Percentiles rank a stretch among this genome's conserved stretches.
Evolutionary conservation across 805 yeast genomes (phyloP).

Genomic region (Cyberlindnera euphorbiae): DNA sequence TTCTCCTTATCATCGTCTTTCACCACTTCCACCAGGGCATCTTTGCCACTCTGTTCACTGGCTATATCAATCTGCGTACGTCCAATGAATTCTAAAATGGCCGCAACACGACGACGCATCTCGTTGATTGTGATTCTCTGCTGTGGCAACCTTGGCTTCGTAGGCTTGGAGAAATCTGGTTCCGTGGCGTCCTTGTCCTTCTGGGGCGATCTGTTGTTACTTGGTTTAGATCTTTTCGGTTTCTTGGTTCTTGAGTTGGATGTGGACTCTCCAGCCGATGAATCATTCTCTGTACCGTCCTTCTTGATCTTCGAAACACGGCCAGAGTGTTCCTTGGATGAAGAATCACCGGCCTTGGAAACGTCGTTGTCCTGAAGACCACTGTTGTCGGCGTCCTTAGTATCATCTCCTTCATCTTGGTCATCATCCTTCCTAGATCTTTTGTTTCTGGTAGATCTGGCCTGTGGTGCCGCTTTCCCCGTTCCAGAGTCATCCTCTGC

Average conservation of each 20-base stretch:
- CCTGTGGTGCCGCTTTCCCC: slow-evolving; percentile 8
- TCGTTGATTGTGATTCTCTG: slow-evolving; percentile 72
- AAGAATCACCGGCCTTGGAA: background rate
- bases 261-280: slow-evolving; percentile 16
- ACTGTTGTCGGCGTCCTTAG: background rate
- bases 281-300: slow-evolving; percentile 8
- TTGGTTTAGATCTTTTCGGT: slow-evolving; percentile 1
- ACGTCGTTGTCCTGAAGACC: background rate
- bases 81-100: slow-evolving; percentile 86
- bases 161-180: slow-evolving; percentile 60
- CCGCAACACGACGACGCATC: slow-evolving; percentile 82
- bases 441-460: slow-evolving; percentile 9
- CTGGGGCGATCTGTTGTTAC: slow-evolving; percentile 6
- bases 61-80: slow-evolving; percentile 81
- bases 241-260: slow-evolving; percentile 15
- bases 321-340: background rate
- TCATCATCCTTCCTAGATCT: slow-evolving; percentile 8
- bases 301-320: slow-evolving; percentile 9
- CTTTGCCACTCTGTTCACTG: slow-evolving; percentile 61
- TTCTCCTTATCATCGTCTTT: slow-evolving; percentile 36
- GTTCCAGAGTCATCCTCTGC: slow-evolving; percentile 6
- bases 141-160: slow-evolving; percentile 80
- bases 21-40: slow-evolving; percentile 42
- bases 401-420: slow-evolving; percentile 4
- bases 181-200: slow-evolving; percentile 26